Conservation (phyloP, 2,329 filamentous ascomycete genomes). For the Monilinia aucupariae region DNA sequence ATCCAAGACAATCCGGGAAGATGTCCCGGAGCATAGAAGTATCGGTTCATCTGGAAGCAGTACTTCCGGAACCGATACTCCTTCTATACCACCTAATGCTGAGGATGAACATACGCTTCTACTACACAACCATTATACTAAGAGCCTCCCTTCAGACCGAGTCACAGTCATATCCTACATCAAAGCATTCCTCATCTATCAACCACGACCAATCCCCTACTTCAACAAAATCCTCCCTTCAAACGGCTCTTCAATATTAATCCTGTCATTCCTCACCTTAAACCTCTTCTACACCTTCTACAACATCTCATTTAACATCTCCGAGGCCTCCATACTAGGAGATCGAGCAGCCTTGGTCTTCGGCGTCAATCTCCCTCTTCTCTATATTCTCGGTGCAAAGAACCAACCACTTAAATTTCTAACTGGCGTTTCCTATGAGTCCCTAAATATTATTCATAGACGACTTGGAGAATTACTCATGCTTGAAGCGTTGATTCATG, state of each 20-base stretch:
- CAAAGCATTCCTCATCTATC: constrained; percentile 44
- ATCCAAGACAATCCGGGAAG: constrained; percentile 16
- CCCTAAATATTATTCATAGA: constrained; percentile 60
- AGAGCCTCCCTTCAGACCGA: constrained; percentile 5
- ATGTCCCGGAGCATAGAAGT: constrained; percentile 17
- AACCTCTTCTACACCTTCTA: constrained; percentile 56
- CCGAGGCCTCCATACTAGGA: constrained; percentile 49
- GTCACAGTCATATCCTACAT: constrained; percentile 20
- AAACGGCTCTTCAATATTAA: constrained; percentile 49
- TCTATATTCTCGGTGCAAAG: constrained; percentile 62
- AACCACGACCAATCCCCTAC: constrained; percentile 52
- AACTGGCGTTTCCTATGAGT: constrained; percentile 61
- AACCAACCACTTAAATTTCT: constrained; percentile 57
- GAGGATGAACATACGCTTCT: constrained; percentile 28
- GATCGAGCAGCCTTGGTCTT: constrained; percentile 37
- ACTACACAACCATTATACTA: constrained; percentile 15
- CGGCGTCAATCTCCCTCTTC: constrained; percentile 45
- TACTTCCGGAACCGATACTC: constrained; percentile 23
- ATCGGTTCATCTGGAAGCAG: constrained; percentile 28
- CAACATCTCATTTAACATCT: constrained; percentile 42
- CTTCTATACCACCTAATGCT: constrained; percentile 18
- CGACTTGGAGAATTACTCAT: constrained; percentile 58
- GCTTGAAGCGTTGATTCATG: constrained; percentile 53
- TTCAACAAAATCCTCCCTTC: constrained; percentile 52
- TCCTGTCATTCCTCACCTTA: constrained; percentile 47